Conservation (phyloP, 345 rosid genomes). For the Eucalyptus erythrocorys region DNA sequence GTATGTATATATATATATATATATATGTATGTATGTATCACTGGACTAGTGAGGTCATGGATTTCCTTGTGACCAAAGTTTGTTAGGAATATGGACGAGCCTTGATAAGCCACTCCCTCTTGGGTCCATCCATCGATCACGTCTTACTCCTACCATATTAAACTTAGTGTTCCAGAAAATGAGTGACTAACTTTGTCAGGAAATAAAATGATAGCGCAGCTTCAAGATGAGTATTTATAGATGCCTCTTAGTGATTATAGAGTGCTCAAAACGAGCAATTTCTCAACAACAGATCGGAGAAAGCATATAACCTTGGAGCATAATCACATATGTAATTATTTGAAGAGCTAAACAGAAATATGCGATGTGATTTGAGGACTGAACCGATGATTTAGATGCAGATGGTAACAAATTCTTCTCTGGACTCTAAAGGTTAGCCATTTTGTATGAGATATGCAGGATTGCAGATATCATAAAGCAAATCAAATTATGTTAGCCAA, state of each 20-base stretch:
- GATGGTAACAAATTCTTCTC: not conserved
- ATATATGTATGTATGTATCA: too few relatives aligned
- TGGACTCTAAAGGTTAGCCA: not conserved
- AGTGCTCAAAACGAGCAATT: fast-evolving
- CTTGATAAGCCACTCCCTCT: not conserved
- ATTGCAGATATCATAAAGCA: not conserved
- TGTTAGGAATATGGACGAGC: not conserved
- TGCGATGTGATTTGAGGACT: not conserved
- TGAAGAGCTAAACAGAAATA: not conserved
- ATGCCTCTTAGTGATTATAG: not conserved
- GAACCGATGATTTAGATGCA: not conserved
- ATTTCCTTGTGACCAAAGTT: not conserved
- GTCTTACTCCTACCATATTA: not conserved
- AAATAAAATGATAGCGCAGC: not conserved
- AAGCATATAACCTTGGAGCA: not conserved
- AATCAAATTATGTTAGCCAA: not conserved
- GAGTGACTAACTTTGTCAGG: not conserved
- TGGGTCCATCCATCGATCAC: not conserved
- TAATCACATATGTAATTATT: not conserved
- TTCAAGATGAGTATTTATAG: not conserved
- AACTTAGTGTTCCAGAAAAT: not conserved
- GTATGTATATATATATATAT: too few relatives aligned
- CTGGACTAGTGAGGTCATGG: not conserved
- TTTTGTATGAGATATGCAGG: not conserved
- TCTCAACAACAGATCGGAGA: not conserved